phyloP scores from a whole-genome alignment of 2,329 filamentous ascomycete genomes.

The Passalora sequoiae region DNA sequence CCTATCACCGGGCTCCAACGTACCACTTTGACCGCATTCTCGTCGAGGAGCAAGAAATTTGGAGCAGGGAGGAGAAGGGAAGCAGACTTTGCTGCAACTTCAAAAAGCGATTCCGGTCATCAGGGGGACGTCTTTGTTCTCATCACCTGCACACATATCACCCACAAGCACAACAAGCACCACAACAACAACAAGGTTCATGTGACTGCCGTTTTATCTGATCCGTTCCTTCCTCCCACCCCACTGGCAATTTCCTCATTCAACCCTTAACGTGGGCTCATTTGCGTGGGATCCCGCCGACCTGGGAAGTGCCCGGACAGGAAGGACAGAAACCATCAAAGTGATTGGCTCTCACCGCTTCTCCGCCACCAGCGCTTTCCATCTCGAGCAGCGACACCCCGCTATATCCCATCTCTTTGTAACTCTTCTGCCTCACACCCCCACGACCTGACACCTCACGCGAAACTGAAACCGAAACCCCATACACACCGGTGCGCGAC shows the following conservation, averaged over 20 bases:
- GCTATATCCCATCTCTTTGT: conserved; percentile 1
- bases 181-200: neutral
- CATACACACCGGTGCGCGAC: conserved; percentile 17
- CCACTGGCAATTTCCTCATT: neutral
- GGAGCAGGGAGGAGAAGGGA: neutral
- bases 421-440: neutral
- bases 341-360: conserved; percentile 13
- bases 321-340: conserved; percentile 19
- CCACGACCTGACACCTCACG: conserved; percentile 3
- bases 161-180: neutral
- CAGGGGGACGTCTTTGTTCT: no score
- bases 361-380: no score
- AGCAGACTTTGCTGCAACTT: neutral
- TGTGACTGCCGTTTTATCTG: conserved; percentile 1
- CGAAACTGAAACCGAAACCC: neutral
- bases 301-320: neutral
- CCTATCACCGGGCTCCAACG: conserved; percentile 3
- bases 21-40: conserved; percentile 5
- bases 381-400: conserved; percentile 3
- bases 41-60: no score
- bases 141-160: no score
- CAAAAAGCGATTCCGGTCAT: no score
- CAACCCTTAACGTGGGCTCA: neutral
- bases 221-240: neutral
- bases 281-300: neutral